Evolutionary conservation across 176 grass and related monocot species (phyloP), one percentile per base, ranked within the genome.

Genomic region (Cymbopogon citratus): DNA sequence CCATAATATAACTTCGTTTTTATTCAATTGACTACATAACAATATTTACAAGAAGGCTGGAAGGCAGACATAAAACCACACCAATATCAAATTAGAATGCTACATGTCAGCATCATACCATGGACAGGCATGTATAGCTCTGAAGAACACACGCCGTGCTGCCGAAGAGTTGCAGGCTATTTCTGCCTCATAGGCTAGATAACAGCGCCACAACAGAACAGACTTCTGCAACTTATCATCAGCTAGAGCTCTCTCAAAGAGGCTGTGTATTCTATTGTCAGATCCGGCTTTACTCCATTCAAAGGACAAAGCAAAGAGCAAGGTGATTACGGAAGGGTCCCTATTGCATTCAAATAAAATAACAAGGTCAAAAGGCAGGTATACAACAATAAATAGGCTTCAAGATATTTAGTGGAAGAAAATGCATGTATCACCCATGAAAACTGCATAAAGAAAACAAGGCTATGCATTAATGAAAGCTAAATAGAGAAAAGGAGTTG

Each of bases 91-190:
- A 63, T 16, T 31, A 25, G 3, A 56, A 70, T 1, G 29, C 57
- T 36, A 72, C 44, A 33, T 63, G 63, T 79, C 44, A 84, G 36
- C 28, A 11, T 11, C 74, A 56, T 95, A 95, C 95, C 95, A 98
- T 33, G 95, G 95, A 79, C 95, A 98, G 65, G 95, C 82, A 86
- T 98, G 95, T 91, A 98, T 98, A 73, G 95, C 95, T 91, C 95
- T 95, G 83, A 95, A 98, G 73, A 98, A 95, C 43, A 95, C 89
- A 71, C 90, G 87, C 27, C 89, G 88, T 67, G 95, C 92, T 33
- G 87, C 85, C 80, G 89, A 88, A 73, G 75, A 82, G 89, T 95
- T 88, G 81, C 85, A 87, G 64, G 85, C 63, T 66, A 95, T 84
- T 56, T 95, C 88, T 34, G 76, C 77, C 79, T 93, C 92, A 67